These are phyloP conservation scores for Usnea hakonensis DNA, from an alignment of 495 filamentous ascomycete species.

Conservation along the genomic window DNA sequence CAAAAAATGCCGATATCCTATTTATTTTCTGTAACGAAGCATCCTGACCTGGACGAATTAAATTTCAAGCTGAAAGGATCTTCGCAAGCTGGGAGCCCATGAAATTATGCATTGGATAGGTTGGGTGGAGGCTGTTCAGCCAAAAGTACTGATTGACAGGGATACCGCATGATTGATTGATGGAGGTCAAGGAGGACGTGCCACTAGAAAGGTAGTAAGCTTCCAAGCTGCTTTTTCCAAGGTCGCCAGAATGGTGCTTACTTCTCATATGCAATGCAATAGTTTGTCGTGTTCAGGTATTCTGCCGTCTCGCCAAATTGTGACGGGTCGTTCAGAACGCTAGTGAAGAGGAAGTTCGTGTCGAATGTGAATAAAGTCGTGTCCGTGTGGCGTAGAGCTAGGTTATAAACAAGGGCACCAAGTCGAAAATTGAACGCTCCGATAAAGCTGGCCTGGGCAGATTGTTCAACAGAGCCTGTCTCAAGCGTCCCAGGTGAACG, in stretches of 20 bases:
- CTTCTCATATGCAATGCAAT: constrained; percentile 48
- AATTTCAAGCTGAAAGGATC: constrained; percentile 25
- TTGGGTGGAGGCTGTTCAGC: constrained; percentile 56
- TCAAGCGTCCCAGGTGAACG: constrained; percentile 28
- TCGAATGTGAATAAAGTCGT: constrained; percentile 35
- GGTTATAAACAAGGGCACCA: constrained; percentile 18
- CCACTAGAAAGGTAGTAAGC: constrained; percentile 34
- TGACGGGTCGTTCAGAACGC: constrained; percentile 47
- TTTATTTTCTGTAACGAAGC: neutral
- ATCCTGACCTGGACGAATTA: neutral
- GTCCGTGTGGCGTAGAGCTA: constrained; percentile 16
- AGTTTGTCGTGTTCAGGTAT: constrained; percentile 47
- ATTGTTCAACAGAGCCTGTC: constrained; percentile 6
- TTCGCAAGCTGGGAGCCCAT: constrained; percentile 44
- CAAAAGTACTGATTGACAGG: constrained; percentile 56
- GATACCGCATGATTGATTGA: constrained; percentile 40
- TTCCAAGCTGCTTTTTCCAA: neutral
- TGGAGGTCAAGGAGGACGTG: constrained; percentile 42
- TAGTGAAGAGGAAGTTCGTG: constrained; percentile 41
- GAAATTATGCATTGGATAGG: constrained; percentile 50
- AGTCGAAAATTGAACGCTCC: constrained; percentile 23
- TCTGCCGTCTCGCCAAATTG: constrained; percentile 37
- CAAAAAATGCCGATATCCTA: neutral
- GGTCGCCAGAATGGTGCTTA: constrained; percentile 28
- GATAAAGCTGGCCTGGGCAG: constrained; percentile 19